Conservation (phyloP, 495 filamentous ascomycete genomes). For the Hypoxylon fuscum region DNA sequence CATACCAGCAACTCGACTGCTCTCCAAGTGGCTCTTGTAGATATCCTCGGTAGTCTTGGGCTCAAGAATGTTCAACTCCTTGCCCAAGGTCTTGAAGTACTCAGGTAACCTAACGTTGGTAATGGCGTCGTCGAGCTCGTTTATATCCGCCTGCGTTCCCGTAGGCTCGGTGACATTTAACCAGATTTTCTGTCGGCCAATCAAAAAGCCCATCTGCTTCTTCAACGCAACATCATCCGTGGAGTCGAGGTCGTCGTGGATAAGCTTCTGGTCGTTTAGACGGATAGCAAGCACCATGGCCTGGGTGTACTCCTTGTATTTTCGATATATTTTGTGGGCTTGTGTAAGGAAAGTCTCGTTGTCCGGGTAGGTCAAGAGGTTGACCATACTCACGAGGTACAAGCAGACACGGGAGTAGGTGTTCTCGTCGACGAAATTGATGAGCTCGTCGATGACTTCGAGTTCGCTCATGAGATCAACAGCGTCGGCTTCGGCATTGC, state of each 20-base stretch:
- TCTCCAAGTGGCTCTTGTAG: constrained; percentile 99
- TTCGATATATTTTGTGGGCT: constrained; percentile 90
- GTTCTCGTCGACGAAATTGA: constrained; percentile 88
- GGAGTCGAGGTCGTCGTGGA: constrained; percentile 78
- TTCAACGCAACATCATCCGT: constrained; percentile 83
- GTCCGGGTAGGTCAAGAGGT: constrained; percentile 94
- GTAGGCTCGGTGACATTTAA: constrained; percentile 70
- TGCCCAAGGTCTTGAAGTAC: constrained; percentile 91
- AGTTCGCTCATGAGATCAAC: constrained; percentile 96
- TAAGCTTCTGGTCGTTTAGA: constrained; percentile 84
- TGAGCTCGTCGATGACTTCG: constrained; percentile 94
- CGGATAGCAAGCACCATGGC: constrained; percentile 94
- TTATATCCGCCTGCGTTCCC: constrained; percentile 63
- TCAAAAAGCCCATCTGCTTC: constrained; percentile 94
- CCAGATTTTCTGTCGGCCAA: constrained; percentile 90
- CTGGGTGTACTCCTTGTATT: constrained; percentile 89
- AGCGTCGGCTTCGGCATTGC: constrained; percentile 97
- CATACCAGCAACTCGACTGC: constrained; percentile 85
- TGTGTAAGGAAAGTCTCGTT: constrained; percentile 92
- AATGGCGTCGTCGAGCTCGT: constrained; percentile 79
- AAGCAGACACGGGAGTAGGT: constrained; percentile 92
- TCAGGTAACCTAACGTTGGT: constrained; percentile 88
- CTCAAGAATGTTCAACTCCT: constrained; percentile 96
- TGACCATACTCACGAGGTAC: constrained; percentile 99
- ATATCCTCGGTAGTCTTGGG: constrained; percentile 98